Evolutionary conservation across 495 filamentous ascomycete genomes (phyloP).

Genomic region (Beverwykella pulmonaria): DNA sequence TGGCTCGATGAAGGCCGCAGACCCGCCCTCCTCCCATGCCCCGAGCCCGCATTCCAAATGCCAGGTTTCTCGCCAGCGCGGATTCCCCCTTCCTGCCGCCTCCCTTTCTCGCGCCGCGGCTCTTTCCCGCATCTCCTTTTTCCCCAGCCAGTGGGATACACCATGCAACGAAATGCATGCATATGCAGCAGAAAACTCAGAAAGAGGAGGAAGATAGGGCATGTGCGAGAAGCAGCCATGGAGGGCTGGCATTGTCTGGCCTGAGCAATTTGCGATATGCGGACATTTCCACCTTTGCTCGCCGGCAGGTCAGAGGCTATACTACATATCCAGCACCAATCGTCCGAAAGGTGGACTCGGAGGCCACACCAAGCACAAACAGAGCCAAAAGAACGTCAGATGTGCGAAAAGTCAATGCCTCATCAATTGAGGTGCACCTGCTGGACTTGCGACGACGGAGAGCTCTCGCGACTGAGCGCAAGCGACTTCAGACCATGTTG

Average conservation of each 20-base stretch:
- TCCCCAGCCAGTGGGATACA: not conserved
- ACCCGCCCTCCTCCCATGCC: constrained; percentile 28
- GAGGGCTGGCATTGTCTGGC: not conserved
- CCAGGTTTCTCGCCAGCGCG: constrained; percentile 28
- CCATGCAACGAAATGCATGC: not conserved
- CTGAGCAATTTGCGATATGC: not conserved
- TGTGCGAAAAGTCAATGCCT: not conserved
- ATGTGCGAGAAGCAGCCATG: not conserved
- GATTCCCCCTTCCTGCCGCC: constrained; percentile 31
- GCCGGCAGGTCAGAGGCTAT: not conserved
- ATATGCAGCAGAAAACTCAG: too few relatives aligned
- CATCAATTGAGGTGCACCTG: not conserved
- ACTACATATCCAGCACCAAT: not conserved
- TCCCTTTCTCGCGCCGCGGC: constrained; percentile 41
- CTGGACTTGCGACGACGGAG: not conserved
- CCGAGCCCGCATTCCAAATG: constrained; percentile 24
- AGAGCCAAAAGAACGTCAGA: not conserved
- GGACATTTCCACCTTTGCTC: not conserved
- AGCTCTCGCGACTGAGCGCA: not conserved
- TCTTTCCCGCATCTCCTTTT: constrained; percentile 25
- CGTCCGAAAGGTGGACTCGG: not conserved
- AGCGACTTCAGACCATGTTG: not conserved
- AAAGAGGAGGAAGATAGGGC: not conserved
- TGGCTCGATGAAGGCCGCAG: constrained; percentile 33
- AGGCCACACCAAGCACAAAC: not conserved